These are phyloP conservation scores for Flaveria trinervia DNA, from an alignment of 129 eudicot genomes.

Conservation along the genomic window DNA sequence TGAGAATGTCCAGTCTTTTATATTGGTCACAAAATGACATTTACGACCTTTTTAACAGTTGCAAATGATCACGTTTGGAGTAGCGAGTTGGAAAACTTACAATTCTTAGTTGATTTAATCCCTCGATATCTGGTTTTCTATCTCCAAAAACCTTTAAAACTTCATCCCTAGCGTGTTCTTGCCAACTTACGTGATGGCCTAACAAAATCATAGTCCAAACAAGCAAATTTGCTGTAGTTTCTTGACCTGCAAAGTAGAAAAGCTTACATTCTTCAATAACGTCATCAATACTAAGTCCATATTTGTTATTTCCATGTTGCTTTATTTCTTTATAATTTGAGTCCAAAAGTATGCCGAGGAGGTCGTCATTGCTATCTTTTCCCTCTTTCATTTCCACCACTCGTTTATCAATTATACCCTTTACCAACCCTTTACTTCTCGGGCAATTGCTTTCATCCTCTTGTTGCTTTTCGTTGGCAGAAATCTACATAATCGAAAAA, in stretches of 20 bases:
- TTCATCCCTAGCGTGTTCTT: conserved; percentile 36
- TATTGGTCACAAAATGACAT: too few relatives aligned
- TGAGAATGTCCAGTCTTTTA: background rate
- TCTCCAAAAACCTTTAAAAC: conserved; percentile 33
- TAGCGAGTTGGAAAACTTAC: conserved; percentile 18
- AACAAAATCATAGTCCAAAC: conserved; percentile 44
- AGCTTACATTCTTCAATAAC: conserved; percentile 41
- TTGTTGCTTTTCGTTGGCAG: conserved; percentile 37
- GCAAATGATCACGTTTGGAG: background rate
- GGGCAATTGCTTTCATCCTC: conserved; percentile 24
- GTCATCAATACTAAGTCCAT: conserved; percentile 37
- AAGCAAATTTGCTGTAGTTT: conserved; percentile 37
- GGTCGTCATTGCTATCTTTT: conserved; percentile 18
- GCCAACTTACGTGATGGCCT: conserved; percentile 29
- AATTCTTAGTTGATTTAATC: conserved; percentile 25
- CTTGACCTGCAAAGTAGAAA: conserved; percentile 47
- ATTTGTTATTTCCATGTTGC: conserved; percentile 24
- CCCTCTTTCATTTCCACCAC: conserved; percentile 16
- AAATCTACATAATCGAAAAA: background rate
- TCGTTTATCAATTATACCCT: conserved; percentile 29
- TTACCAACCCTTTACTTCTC: conserved; percentile 23
- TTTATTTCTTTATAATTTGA: conserved; percentile 31
- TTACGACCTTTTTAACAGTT: too few relatives aligned
- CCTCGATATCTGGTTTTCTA: conserved; percentile 36
- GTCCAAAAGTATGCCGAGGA: conserved; percentile 32